phyloP scores from a whole-genome alignment of 2,329 filamentous ascomycete genomes.

The Zelopaecilomyces penicillatus region DNA sequence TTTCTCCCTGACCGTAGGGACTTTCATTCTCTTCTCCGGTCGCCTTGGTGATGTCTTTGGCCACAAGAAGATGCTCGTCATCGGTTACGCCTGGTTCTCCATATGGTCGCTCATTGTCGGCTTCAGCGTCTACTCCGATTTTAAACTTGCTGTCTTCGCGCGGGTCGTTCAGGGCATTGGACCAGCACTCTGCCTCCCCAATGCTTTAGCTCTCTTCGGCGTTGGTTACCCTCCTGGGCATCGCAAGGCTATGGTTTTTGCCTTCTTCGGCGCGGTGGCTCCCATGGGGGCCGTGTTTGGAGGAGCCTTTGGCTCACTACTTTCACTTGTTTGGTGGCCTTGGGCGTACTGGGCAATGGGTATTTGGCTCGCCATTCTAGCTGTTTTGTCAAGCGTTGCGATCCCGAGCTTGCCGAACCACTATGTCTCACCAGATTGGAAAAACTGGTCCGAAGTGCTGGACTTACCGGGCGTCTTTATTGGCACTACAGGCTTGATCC shows the following conservation, averaged over 20 bases:
- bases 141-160: constrained; percentile 40
- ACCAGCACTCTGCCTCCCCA: constrained; percentile 54
- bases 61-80: constrained; percentile 44
- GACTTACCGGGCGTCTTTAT: constrained; percentile 31
- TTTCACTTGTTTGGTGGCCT: constrained; percentile 38
- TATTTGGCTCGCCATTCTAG: constrained; percentile 25
- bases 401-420: constrained; percentile 24
- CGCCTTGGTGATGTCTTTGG: constrained; percentile 51
- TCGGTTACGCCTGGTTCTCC: constrained; percentile 47
- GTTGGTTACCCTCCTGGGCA: constrained; percentile 46
- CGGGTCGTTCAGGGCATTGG: constrained; percentile 53
- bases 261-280: constrained; percentile 37
- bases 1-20: constrained; percentile 46
- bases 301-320: constrained; percentile 30
- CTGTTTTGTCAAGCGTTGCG: constrained; percentile 21
- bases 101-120: constrained; percentile 44
- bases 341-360: constrained; percentile 38
- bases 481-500: constrained; percentile 47
- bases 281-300: constrained; percentile 38
- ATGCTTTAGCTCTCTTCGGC: constrained; percentile 54
- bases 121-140: constrained; percentile 27
- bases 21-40: constrained; percentile 49
- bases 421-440: constrained; percentile 5
- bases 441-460: constrained; percentile 21
- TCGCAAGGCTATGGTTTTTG: constrained; percentile 53